Conservation (phyloP, 345 rosid genomes). For the Capsella bursapastoris region DNA sequence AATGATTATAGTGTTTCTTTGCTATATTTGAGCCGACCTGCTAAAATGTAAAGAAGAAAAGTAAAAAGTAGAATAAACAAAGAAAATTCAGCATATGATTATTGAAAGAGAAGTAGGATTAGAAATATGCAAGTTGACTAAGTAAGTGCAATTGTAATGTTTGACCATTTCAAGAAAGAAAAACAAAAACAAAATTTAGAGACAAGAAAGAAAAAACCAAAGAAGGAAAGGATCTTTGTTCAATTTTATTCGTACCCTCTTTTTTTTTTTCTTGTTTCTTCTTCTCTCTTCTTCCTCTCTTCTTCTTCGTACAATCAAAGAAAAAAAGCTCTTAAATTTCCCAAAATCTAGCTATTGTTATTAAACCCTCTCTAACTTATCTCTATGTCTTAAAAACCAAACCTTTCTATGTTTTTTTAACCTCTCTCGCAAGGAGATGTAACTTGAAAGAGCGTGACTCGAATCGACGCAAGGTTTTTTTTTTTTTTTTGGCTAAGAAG, state of each 20-base stretch:
- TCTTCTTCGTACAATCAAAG: slow-evolving; percentile 12
- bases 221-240: slow-evolving; percentile 39
- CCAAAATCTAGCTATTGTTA: neutral
- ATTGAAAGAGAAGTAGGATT: neutral
- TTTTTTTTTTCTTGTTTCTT: too few relatives aligned
- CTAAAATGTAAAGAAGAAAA: neutral
- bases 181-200: neutral
- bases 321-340: neutral
- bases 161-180: slow-evolving; percentile 15
- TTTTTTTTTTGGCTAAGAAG: neutral
- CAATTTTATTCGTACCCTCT: slow-evolving; percentile 13
- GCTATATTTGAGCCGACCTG: too few relatives aligned
- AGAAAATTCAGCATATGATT: neutral
- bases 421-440: neutral
- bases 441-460: neutral
- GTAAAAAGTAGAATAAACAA: neutral
- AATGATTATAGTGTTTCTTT: too few relatives aligned
- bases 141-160: neutral
- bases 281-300: slow-evolving; percentile 1
- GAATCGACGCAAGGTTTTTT: slow-evolving; percentile 21
- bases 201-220: slow-evolving; percentile 5
- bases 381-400: neutral
- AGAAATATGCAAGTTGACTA: slow-evolving; percentile 4
- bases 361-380: neutral
- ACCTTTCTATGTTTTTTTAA: neutral